phyloP scores from a whole-genome alignment of 2,329 filamentous ascomycete species.

The Nemania diffusa region DNA sequence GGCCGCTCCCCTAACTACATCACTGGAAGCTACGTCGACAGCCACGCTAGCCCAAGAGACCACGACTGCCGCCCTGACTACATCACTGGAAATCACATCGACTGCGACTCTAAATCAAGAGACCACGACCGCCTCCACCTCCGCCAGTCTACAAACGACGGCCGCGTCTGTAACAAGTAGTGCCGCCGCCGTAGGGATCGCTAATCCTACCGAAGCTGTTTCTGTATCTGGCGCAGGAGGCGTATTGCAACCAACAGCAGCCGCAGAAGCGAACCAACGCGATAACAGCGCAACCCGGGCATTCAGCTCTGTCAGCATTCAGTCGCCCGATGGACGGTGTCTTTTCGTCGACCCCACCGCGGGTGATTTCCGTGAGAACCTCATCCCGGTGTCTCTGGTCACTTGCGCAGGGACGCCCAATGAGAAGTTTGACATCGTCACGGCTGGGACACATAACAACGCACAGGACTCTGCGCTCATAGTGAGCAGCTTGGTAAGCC shows the following conservation, averaged over 20 bases:
- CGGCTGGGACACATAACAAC: constrained; percentile 61
- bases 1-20: background rate
- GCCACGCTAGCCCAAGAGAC: constrained; percentile 8
- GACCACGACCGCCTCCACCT: too few species aligned
- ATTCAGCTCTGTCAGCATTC: constrained; percentile 58
- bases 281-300: constrained; percentile 60
- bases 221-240: constrained; percentile 63
- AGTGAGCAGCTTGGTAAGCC: constrained; percentile 57
- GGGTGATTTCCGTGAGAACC: constrained; percentile 64
- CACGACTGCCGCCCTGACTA: too few species aligned
- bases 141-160: background rate
- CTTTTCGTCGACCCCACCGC: constrained; percentile 63
- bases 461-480: constrained; percentile 55
- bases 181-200: constrained; percentile 36
- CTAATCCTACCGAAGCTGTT: constrained; percentile 55
- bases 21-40: constrained; percentile 10
- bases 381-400: constrained; percentile 61
- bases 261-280: constrained; percentile 59
- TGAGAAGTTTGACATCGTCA: constrained; percentile 64
- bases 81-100: too few species aligned
- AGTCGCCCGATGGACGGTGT: constrained; percentile 60
- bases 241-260: constrained; percentile 60
- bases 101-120: too few species aligned
- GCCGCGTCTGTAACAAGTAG: constrained; percentile 13
- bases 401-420: constrained; percentile 57